phyloP scores from a whole-genome alignment of 768 basidiomycete genomes.

The Lyophyllum decastes region DNA sequence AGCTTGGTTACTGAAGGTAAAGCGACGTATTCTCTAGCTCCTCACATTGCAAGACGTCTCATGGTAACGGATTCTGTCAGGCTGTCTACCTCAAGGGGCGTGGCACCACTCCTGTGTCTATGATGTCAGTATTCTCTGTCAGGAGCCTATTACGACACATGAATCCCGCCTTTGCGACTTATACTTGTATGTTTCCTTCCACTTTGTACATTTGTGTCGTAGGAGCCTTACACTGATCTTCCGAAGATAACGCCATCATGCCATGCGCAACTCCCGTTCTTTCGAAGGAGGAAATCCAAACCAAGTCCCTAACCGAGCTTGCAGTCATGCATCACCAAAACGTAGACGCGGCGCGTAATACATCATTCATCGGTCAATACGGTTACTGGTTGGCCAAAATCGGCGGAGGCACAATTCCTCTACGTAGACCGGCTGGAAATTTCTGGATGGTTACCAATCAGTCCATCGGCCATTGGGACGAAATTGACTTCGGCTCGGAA shows the following conservation, averaged over 20 bases:
- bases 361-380: constrained; percentile 4
- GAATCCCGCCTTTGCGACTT: constrained; percentile 1
- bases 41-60: not conserved
- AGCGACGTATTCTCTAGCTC: not conserved
- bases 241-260: constrained; percentile 11
- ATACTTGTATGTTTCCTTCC: constrained; percentile 1
- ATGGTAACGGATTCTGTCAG: not conserved
- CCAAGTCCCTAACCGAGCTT: constrained; percentile 5
- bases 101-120: not conserved
- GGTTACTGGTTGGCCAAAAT: constrained; percentile 1
- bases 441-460: not conserved
- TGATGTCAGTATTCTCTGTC: not conserved
- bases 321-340: constrained; percentile 1
- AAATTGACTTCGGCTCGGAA: constrained; percentile 1
- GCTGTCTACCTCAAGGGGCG: not conserved
- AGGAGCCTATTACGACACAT: not conserved
- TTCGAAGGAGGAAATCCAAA: not conserved
- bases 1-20: constrained; percentile 9
- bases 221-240: not conserved
- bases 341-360: constrained; percentile 3
- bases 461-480: not conserved
- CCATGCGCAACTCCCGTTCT: constrained; percentile 2
- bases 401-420: constrained; percentile 6
- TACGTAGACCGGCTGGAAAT: not conserved
- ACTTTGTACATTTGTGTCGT: too few species aligned